Evolutionary conservation across 139 green algal species (phyloP).

Genomic region (Chlamydomonas schloesseri): DNA sequence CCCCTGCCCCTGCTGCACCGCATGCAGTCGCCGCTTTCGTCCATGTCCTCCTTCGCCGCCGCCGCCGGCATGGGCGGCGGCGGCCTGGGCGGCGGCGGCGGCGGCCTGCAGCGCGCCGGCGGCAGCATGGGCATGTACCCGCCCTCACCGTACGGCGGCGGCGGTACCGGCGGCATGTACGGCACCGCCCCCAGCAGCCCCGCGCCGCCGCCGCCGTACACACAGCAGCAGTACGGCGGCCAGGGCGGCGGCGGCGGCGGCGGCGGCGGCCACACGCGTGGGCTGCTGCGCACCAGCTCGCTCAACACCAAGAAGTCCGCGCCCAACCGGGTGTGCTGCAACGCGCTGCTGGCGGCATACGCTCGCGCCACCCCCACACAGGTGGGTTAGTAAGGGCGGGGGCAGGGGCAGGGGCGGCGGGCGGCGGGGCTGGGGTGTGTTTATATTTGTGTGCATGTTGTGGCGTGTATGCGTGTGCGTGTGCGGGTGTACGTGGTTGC

Average conservation of each 20-base stretch:
- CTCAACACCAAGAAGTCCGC: constrained; percentile 75
- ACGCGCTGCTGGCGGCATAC: constrained; percentile 90
- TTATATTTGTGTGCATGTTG: too few species aligned
- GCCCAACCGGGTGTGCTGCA: constrained; percentile 88
- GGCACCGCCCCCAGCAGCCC: too few species aligned
- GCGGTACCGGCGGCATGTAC: not conserved
- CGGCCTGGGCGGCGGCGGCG: too few species aligned
- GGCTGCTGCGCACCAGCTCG: constrained; percentile 61
- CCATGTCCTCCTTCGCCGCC: too few species aligned
- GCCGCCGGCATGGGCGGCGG: too few species aligned
- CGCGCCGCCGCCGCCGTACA: not conserved
- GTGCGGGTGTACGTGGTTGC: too few species aligned
- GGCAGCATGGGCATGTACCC: too few species aligned
- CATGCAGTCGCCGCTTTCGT: not conserved
- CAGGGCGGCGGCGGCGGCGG: not conserved
- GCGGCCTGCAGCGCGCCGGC: not conserved
- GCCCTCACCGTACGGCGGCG: not conserved
- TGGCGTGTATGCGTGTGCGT: too few species aligned
- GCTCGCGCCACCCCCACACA: constrained; percentile 79
- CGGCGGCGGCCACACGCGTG: constrained; percentile 22
- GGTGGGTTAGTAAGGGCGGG: constrained; percentile 2
- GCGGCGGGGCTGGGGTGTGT: not conserved
- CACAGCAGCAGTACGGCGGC: not conserved
- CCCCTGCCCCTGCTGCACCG: not conserved
- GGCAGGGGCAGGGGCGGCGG: too few species aligned